Base-by-base conservation (phyloP, 805 yeast genomes). In the Myxozyma sirexii region DNA sequence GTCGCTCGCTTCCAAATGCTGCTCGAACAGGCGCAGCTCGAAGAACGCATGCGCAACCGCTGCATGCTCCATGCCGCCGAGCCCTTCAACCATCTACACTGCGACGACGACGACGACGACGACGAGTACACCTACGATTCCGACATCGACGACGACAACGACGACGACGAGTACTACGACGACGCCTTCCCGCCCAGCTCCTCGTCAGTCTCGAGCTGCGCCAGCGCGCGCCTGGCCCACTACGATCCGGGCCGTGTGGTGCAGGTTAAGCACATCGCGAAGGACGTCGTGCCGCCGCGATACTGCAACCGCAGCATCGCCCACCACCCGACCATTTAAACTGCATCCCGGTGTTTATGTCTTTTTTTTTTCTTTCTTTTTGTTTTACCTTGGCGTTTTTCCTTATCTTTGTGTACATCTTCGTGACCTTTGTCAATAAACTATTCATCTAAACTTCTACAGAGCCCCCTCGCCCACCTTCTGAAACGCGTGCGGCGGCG, bases 251-350 rank as follows among this genome's bases (percentile, higher is more conserved):
- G 54, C n/a, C 59, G 53, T 5, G 54, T 56, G 12, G 56, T 56
- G 46, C 60, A 41, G 3, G 60, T 56, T 8, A 31, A 46, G 12
- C 50, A 29, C 15, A 45, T 50, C 23, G 23, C 56, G 24, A 50
- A 45, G 45, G 60, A 56, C 33, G 35, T 56, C 24, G 60, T 56
- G 12, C 60, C 60, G 23, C 57, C 57, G 37, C 29, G 35, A 27
- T 15, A 49, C 24, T n/a, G 24, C 33, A 1, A 12, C 23, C 43
- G 33, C 39, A 4, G 21, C 10, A 21, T 4, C 26, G n/a, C 37
- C n/a, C 3, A 33, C 15, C 3, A 5, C 5, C 15, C 37, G 3
- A 33, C 12, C 5, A 12, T 33, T 13, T 33, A n/a, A 33, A n/a
- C n/a, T n/a, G n/a, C n/a, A n/a, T n/a, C n/a, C n/a, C n/a, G n/a